Percentiles rank a stretch among this genome's conserved stretches.
Conservation (phyloP, 176 grass and related monocot species). For the Echinochloa phyllopogon region DNA sequence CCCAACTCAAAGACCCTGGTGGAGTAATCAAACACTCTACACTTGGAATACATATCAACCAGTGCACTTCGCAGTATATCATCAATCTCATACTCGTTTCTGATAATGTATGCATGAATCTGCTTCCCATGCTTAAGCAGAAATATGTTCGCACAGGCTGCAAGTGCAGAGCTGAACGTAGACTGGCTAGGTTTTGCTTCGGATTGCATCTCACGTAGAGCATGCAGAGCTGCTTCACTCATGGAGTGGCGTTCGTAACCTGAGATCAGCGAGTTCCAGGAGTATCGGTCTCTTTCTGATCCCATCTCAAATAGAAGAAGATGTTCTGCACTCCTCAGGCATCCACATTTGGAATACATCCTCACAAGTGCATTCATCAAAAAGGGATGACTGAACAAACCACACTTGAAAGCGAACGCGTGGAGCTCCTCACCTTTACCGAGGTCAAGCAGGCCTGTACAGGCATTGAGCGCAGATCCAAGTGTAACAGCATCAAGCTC, state of each 20-base stretch:
- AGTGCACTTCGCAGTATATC: conserved; percentile 75
- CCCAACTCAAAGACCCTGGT: conserved; percentile 66
- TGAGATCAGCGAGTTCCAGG: conserved; percentile 90
- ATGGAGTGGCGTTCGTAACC: conserved; percentile 74
- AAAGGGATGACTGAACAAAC: conserved; percentile 43
- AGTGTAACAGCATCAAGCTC: conserved; percentile 68
- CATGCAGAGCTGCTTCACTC: conserved; percentile 76
- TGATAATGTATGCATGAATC: conserved; percentile 88
- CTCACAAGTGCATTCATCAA: conserved; percentile 66
- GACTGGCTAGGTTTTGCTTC: conserved; percentile 68
- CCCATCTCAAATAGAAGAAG: conserved; percentile 59
- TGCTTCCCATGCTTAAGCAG: conserved; percentile 73
- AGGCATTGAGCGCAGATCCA: conserved; percentile 68
- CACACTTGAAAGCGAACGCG: conserved; percentile 55
- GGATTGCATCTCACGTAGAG: conserved; percentile 65
- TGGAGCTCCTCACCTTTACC: conserved; percentile 77
- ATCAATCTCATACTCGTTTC: conserved; percentile 73
- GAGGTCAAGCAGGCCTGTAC: conserved; percentile 65
- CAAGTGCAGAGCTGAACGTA: conserved; percentile 73
- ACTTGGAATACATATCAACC: conserved; percentile 96
- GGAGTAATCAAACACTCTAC: conserved; percentile 76
- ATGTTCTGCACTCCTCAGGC: conserved; percentile 67
- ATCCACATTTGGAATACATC: conserved; percentile 89
- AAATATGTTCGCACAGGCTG: conserved; percentile 94
- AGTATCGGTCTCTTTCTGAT: conserved; percentile 57